Base-by-base conservation (phyloP, 2,329 filamentous ascomycete species). In the Alternaria infectoria region DNA sequence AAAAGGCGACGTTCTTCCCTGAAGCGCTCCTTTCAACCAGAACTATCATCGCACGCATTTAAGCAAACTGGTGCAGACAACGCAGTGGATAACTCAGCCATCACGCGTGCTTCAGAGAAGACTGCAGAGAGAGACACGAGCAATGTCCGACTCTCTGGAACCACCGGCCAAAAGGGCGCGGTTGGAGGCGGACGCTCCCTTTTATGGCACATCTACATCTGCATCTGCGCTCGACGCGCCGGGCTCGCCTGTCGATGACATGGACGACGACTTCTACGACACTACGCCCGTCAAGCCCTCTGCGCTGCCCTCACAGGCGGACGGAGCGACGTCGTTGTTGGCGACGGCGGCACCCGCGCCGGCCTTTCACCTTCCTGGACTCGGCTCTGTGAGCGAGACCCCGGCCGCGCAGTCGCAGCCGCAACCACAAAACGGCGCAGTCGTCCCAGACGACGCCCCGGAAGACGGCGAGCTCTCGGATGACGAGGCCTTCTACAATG, bases 91-190 rank as follows among this genome's bases (percentile, higher is more conserved):
- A 61, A 68, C 60, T 66, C 66, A 71, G 69, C 69, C 59, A 69
- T 55, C 62, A 68, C 71, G 67, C 71, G 70, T 70, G 70, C 68
- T 69, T 62, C 71, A 67, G 50, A 49, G 59, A 61, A 70, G 57
- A 65, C 67, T 71, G 69, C 62, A 68, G 69, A 74, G 71, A 61
- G 62, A 57, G 61, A 71, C 62, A 68, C 64, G 64, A 51, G 61
- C 36, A 63, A 78, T 79, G 74, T 73, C 76, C 68, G 75, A 79
- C 73, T 72, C 73, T 68, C 65, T 71, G 67, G 76, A 76, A 74
- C 77, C 76, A 67, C 81, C 81, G 45, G 76, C 79, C 60, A 83
- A 83, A 76, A 78, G 79, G 72, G 77, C 77, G 64, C 74, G 78
- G 68, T 73, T 81, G 58, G 72, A 77, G 59, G 67, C 71, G 66